Conservation (phyloP, 139 green algal species). For the Raphidocelis subcapitata region DNA sequence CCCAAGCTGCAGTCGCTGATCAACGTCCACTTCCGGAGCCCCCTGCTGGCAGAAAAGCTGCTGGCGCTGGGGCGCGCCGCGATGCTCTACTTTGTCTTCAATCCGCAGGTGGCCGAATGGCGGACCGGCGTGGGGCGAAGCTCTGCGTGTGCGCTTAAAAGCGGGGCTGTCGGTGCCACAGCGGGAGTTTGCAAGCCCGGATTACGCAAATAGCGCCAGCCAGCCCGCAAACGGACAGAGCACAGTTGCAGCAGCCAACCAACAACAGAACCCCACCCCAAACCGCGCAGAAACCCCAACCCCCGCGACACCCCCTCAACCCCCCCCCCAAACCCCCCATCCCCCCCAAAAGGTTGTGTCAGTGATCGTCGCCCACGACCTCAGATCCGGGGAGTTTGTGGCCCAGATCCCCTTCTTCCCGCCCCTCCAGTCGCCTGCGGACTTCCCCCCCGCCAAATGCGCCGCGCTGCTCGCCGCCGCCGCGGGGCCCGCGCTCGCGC, state of each 20-base stretch:
- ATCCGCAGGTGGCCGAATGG: slow-evolving; percentile 18
- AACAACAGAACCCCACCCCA: no score
- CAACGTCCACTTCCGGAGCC: slow-evolving; percentile 86
- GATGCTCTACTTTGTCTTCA: slow-evolving; percentile 99
- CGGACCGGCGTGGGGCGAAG: no score
- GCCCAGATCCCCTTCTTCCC: slow-evolving; percentile 63
- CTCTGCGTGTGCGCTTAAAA: no score
- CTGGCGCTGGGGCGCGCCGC: slow-evolving; percentile 35
- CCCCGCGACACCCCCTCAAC: no score
- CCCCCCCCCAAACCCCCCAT: no score
- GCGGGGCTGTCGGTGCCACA: no score
- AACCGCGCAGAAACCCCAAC: no score
- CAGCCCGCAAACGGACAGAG: no score
- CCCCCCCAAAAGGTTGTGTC: slow-evolving; percentile 58
- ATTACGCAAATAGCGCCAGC: no score
- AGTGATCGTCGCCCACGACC: slow-evolving; percentile 90
- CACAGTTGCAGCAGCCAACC: no score
- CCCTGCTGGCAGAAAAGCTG: slow-evolving; percentile 26
- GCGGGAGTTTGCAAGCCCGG: no score
- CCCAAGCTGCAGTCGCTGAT: slow-evolving; percentile 80
- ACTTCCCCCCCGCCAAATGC: slow-evolving; percentile 65
- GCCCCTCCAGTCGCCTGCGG: slow-evolving; percentile 7
- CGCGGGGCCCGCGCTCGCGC: slow-evolving; percentile 24
- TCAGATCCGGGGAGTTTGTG: slow-evolving; percentile 90
- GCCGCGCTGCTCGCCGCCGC: slow-evolving; percentile 46